Evolutionary conservation across 75 land plant genomes (phyloP), one percentile per base, ranked within the genome.

Genomic region (Adiantum capillusveneris): DNA sequence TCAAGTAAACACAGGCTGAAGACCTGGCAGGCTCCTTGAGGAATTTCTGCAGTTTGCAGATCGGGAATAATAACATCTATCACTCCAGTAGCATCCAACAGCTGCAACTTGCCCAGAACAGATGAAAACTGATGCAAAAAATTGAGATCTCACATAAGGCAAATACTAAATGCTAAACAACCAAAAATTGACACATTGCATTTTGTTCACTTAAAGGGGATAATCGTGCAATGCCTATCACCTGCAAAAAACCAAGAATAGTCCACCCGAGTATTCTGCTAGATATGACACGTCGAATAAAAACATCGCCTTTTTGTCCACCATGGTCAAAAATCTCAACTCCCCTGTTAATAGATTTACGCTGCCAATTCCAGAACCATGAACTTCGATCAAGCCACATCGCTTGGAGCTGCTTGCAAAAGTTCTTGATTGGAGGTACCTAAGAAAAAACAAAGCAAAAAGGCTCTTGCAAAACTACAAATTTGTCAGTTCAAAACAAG

Each of bases 31-130:
- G 55, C 55, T 53, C 16, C 28, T 26, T 53, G 28, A 26, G 24
- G 24, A 24, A 2, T 22, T 24, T 53, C 6, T 22, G 55, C 55
- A 53, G 55, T 24, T 53, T 53, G 29, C 2, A 53, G 55, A 14
- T 53, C 55, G 1, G 55, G 55, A 25, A 53, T 53, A 1, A 53
- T 27, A 24, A 53, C 55, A 25, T 53, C 55, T 25, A 53, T 53
- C 25, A 27, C 55, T 25, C 55, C 55, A 25, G 55, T 53, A 1
- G 55, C 18, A 53, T 53, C 55, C 21, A 53, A 24, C 25, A 53
- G 28, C 28, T 53, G 55, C 5, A 53, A 14, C 25, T 27, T 53
- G 7, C 55, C 55, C 13, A 27, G 1, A 2, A 26, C 28, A 11
- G 14, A 12, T 22, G 55, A 53, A 14, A 53, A 53, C 55, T 53